A percentile compares a stretch with the other conserved stretches of the same genome.
Evolutionary conservation across 169 alveolate genomes (phyloP).

Genomic region (Eimeria necatrix): DNA sequence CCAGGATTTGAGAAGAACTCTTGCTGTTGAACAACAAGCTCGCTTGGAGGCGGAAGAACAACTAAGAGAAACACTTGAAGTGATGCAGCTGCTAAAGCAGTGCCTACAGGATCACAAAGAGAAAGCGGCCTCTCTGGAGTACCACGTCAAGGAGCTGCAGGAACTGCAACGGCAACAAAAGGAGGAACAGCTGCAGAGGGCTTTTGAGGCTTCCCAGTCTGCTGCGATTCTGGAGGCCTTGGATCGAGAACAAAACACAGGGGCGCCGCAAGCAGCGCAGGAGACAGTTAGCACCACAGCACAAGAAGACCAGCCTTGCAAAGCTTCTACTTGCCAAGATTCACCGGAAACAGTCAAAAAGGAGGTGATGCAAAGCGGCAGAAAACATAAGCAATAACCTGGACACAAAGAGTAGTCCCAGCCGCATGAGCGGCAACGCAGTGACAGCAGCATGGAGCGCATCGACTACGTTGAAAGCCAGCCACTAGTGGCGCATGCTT

Average conservation of each 20-base stretch:
- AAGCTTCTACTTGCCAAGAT: not conserved
- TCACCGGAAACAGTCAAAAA: not conserved
- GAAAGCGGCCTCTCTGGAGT: not conserved
- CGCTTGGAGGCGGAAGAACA: slow-evolving; percentile 30
- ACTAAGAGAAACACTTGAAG: not conserved
- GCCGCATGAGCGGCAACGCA: too few relatives aligned
- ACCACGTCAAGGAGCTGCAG: not conserved
- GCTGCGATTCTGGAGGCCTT: slow-evolving; percentile 2
- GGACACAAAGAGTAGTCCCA: too few relatives aligned
- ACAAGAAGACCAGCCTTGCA: not conserved
- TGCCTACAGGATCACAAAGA: slow-evolving; percentile 1
- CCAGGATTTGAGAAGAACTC: not conserved
- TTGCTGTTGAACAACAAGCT: not conserved
- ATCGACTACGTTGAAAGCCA: too few relatives aligned
- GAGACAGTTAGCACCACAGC: not conserved
- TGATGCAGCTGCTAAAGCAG: slow-evolving; percentile 4
- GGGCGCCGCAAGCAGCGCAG: not conserved
- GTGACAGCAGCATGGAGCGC: too few relatives aligned
- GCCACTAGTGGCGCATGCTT: too few relatives aligned
- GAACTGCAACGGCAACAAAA: not conserved
- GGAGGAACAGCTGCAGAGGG: not conserved
- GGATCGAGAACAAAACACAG: not conserved
- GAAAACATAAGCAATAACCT: too few relatives aligned
- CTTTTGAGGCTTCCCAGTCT: not conserved
- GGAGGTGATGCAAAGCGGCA: not conserved